phyloP scores from a whole-genome alignment of 2,329 filamentous ascomycete genomes.

The Talaromyces marneffei region DNA sequence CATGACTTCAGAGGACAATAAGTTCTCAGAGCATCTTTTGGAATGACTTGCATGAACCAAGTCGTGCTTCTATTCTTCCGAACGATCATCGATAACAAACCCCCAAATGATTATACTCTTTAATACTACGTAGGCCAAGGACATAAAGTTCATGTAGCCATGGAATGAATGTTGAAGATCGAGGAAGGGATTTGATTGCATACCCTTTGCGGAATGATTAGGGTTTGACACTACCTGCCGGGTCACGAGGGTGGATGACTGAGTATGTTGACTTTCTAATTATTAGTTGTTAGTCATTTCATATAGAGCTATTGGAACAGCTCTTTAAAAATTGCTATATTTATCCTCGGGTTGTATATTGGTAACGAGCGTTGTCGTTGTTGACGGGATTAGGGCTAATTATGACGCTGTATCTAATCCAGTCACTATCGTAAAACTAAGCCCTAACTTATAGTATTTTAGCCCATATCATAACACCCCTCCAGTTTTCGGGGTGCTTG shows the following conservation, averaged over 20 bases:
- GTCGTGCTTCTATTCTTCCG: not conserved
- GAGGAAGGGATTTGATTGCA: not conserved
- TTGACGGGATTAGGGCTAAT: not conserved
- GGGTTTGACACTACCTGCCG: not conserved
- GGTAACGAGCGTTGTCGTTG: not conserved
- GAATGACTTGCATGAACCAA: not conserved
- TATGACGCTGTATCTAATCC: too few relatives aligned
- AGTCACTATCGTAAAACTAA: too few relatives aligned
- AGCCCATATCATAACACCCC: too few relatives aligned
- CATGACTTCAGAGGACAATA: not conserved
- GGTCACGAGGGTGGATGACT: too few relatives aligned
- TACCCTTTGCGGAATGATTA: not conserved
- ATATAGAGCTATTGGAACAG: too few relatives aligned
- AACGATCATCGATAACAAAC: not conserved
- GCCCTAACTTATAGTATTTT: too few relatives aligned
- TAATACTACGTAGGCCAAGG: not conserved
- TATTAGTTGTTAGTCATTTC: too few relatives aligned
- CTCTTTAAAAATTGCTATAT: too few relatives aligned
- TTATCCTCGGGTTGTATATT: not conserved
- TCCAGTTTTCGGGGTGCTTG: too few relatives aligned
- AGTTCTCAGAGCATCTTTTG: not conserved
- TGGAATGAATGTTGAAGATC: not conserved
- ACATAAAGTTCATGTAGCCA: not conserved
- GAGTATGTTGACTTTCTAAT: too few relatives aligned
- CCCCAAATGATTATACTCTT: not conserved